Evolutionary conservation across 805 yeast species (phyloP).

Genomic region (Myxozyma mucilagina): DNA sequence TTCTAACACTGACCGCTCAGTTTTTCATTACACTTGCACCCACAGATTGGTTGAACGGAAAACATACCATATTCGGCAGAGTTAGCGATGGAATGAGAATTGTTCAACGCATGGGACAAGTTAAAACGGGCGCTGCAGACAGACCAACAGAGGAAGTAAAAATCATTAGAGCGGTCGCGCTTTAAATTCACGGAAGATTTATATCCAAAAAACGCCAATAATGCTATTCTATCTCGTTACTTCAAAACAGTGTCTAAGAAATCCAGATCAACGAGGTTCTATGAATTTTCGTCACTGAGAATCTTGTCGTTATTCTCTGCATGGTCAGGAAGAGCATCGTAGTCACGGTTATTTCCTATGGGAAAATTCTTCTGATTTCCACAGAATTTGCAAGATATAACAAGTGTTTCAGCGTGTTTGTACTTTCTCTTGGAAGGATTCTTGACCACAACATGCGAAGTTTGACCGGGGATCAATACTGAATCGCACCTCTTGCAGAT

Average conservation of each 20-base stretch:
- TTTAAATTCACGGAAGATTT: background rate
- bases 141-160: conserved; percentile 50
- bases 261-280: background rate
- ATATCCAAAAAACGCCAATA: background rate
- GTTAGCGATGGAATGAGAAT: conserved; percentile 48
- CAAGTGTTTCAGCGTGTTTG: conserved; percentile 48
- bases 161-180: conserved; percentile 38
- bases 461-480: conserved; percentile 51
- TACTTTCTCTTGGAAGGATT: conserved; percentile 45
- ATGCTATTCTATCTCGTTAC: too few relatives aligned
- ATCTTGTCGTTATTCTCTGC: conserved; percentile 1
- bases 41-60: conserved; percentile 72
- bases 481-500: conserved; percentile 66
- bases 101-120: conserved; percentile 59
- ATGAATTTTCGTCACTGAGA: background rate
- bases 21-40: conserved; percentile 81
- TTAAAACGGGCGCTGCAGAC: conserved; percentile 47
- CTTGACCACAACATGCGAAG: conserved; percentile 42
- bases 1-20: conserved; percentile 44
- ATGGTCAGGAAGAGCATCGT: conserved; percentile 17
- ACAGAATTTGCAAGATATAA: conserved; percentile 24
- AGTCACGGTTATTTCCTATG: conserved; percentile 23
- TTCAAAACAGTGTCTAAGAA: too few relatives aligned
- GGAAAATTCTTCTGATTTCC: conserved; percentile 30
- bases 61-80: conserved; percentile 75